phyloP scores from a whole-genome alignment of 225 moss, liverwort and hornwort genomes.

The Sphagnum tenellum region DNA sequence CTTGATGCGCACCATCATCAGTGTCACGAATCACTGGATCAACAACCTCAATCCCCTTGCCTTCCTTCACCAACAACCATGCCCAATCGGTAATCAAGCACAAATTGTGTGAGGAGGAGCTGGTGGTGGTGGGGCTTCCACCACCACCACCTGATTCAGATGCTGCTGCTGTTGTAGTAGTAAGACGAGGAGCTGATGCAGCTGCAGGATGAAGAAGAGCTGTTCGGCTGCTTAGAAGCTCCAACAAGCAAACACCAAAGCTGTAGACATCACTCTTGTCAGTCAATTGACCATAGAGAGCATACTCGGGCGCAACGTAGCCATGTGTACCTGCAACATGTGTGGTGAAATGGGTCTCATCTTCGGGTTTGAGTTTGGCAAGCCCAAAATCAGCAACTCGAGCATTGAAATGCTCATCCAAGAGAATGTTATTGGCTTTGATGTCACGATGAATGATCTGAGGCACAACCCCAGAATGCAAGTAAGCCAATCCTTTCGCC shows the following conservation, averaged over 20 bases:
- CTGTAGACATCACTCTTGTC: conserved; percentile 36
- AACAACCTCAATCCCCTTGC: conserved; percentile 13
- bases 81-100: conserved; percentile 27
- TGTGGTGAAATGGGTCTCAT: conserved; percentile 8
- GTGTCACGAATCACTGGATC: conserved; percentile 12
- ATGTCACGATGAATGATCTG: too few species aligned
- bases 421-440: too few species aligned
- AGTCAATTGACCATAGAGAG: conserved; percentile 27
- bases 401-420: too few species aligned
- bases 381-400: too few species aligned
- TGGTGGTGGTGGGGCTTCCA: not conserved
- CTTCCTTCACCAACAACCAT: conserved; percentile 14
- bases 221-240: conserved; percentile 24
- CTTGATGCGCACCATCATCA: not conserved
- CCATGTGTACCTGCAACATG: conserved; percentile 24
- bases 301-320: conserved; percentile 34
- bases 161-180: too few species aligned
- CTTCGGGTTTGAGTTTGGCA: not conserved
- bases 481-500: too few species aligned
- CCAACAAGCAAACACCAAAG: conserved; percentile 33
- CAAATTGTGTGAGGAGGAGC: too few species aligned
- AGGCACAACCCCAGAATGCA: too few species aligned
- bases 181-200: too few species aligned
- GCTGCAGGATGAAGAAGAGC: conserved; percentile 1
- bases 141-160: too few species aligned